Evolutionary conservation across 805 yeast genomes (phyloP).

Genomic region (Hemisphaericaspora nanyangensis): DNA sequence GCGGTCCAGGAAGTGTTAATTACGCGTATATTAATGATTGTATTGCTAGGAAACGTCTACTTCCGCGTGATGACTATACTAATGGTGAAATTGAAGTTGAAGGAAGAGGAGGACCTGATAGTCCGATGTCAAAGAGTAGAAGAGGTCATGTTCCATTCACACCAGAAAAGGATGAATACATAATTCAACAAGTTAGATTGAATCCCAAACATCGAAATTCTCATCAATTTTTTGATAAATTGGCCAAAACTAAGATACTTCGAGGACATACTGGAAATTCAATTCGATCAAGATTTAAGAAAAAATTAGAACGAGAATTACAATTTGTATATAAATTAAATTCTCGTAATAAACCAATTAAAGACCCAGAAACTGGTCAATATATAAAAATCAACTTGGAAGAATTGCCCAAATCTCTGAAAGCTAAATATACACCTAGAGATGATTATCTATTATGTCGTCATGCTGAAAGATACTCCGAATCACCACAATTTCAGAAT

Average conservation of each 20-base stretch:
- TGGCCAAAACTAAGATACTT: slow-evolving; percentile 48
- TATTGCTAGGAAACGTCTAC: slow-evolving; percentile 9
- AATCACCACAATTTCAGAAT: slow-evolving; percentile 37
- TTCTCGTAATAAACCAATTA: slow-evolving; percentile 24
- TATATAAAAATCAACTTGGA: slow-evolving; percentile 22
- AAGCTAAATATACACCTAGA: slow-evolving; percentile 61
- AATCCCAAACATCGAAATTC: slow-evolving; percentile 66
- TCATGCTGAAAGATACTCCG: slow-evolving; percentile 36
- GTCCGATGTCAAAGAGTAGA: background rate
- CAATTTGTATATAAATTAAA: slow-evolving; percentile 28
- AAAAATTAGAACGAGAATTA: slow-evolving; percentile 38
- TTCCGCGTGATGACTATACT: slow-evolving; percentile 5
- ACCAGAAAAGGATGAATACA: slow-evolving; percentile 59
- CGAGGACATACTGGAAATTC: slow-evolving; percentile 74
- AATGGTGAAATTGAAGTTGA: background rate
- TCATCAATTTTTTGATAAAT: slow-evolving; percentile 60
- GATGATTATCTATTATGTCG: slow-evolving; percentile 64
- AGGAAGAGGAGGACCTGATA: background rate
- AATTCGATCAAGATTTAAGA: slow-evolving; percentile 53
- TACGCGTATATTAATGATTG: slow-evolving; percentile 13
- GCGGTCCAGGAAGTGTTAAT: slow-evolving; percentile 1
- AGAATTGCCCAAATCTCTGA: slow-evolving; percentile 34
- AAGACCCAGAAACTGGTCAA: slow-evolving; percentile 25
- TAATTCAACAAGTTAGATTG: slow-evolving; percentile 62
- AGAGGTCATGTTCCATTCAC: slow-evolving; percentile 39